Percentiles rank a stretch among this genome's conserved stretches.
These are phyloP conservation scores for Endogone sp. DNA, from an alignment of 192 early-diverging fungal genomes.

Conservation along the genomic window DNA sequence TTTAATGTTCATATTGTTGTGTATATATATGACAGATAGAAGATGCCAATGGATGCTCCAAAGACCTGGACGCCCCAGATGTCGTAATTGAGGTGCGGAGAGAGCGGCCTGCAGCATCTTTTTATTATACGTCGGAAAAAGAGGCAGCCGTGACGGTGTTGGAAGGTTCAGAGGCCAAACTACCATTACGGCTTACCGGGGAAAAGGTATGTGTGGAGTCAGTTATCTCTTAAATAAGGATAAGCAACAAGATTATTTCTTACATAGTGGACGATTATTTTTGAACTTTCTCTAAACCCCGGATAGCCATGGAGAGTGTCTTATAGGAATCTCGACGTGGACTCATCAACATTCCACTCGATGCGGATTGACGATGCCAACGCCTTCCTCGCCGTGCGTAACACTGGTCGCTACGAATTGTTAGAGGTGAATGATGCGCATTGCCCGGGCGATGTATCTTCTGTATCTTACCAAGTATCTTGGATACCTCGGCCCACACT, in stretches of 20 bases:
- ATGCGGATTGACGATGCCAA: slow-evolving; percentile 22
- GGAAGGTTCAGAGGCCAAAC: slow-evolving; percentile 21
- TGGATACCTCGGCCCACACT: slow-evolving; percentile 25
- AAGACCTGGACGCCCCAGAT: slow-evolving; percentile 28
- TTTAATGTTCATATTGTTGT: background rate
- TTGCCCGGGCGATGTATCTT: slow-evolving; percentile 33
- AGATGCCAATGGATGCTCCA: slow-evolving; percentile 35
- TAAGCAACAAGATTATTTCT: too few relatives aligned
- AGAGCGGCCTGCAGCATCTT: slow-evolving; percentile 38
- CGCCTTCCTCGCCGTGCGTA: slow-evolving; percentile 16
- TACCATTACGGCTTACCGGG: slow-evolving; percentile 41
- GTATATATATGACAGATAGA: slow-evolving; percentile 12
- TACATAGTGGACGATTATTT: too few relatives aligned
- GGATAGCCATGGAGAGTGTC: slow-evolving; percentile 29
- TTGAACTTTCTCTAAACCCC: background rate
- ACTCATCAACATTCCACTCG: slow-evolving; percentile 1
- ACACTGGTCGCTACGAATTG: slow-evolving; percentile 37
- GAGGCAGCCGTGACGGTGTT: slow-evolving; percentile 14
- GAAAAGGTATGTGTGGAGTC: slow-evolving; percentile 9
- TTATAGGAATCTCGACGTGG: slow-evolving; percentile 22
- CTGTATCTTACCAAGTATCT: slow-evolving; percentile 12
- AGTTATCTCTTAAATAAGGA: background rate
- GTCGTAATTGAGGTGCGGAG: slow-evolving; percentile 36
- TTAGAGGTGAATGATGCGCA: slow-evolving; percentile 32
- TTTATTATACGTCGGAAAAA: slow-evolving; percentile 15